Conservation (phyloP, 805 yeast genomes). For the Cyberlindnera veronae region DNA sequence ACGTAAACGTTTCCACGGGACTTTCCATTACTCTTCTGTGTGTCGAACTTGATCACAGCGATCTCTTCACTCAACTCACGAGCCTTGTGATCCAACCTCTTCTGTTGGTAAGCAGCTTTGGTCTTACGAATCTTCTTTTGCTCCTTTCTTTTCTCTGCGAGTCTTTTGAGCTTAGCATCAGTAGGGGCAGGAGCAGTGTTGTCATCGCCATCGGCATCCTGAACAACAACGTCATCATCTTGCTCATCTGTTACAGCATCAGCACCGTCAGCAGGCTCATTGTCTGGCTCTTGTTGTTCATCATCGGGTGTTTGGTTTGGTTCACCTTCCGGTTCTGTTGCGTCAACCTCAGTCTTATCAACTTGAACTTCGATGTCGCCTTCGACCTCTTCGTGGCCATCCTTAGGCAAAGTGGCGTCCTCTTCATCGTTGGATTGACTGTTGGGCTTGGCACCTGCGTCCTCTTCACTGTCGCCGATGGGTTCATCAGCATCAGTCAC, state of each 20-base stretch:
- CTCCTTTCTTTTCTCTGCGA: constrained; percentile 1
- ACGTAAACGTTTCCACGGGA: constrained; percentile 20
- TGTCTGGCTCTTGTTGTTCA: no score
- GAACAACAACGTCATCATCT: neutral
- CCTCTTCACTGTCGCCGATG: neutral
- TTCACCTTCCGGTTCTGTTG: no score
- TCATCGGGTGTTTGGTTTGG: no score
- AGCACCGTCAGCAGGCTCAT: no score
- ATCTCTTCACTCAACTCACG: constrained; percentile 9
- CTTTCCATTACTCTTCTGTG: constrained; percentile 17
- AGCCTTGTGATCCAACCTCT: constrained; percentile 6
- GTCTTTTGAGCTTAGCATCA: neutral
- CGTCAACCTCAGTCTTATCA: neutral
- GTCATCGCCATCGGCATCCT: no score
- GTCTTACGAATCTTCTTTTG: neutral
- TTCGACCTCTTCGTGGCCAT: neutral
- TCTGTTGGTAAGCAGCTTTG: constrained; percentile 5
- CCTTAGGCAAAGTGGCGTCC: no score
- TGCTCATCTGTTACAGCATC: constrained; percentile 1
- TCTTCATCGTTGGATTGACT: no score
- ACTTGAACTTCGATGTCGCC: neutral
- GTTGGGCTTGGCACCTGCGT: neutral
- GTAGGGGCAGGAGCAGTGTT: no score
- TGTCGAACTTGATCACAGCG: constrained; percentile 11
- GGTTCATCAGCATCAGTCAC: neutral